These are phyloP conservation scores for Candida michaelii DNA, from an alignment of 805 yeast genomes.

Conservation along the genomic window DNA sequence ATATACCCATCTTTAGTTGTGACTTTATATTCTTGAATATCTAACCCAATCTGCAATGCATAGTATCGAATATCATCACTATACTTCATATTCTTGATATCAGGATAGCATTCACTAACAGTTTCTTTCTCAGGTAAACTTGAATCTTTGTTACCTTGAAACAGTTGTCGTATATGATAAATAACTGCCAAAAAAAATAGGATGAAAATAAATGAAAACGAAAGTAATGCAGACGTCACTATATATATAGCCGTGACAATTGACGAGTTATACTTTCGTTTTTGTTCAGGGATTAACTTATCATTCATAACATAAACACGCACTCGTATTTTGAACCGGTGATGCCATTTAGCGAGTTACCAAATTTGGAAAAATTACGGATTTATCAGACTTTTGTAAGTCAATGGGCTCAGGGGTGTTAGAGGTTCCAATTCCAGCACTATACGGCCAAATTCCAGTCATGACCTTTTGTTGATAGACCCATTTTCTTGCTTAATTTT, in stretches of 20 bases:
- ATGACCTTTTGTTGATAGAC: too few species aligned
- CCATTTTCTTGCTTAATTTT: too few species aligned
- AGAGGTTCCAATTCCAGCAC: background rate
- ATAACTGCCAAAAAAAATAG: slow-evolving; percentile 28
- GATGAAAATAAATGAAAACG: slow-evolving; percentile 27
- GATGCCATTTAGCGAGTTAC: background rate
- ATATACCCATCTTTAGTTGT: slow-evolving; percentile 80
- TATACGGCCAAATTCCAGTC: background rate
- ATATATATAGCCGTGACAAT: slow-evolving; percentile 10
- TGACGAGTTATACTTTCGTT: background rate
- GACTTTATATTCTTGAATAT: slow-evolving; percentile 56
- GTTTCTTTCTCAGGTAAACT: slow-evolving; percentile 25
- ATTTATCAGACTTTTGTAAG: too few species aligned
- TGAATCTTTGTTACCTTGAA: slow-evolving; percentile 30
- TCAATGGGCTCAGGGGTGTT: too few species aligned
- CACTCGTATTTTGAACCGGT: background rate
- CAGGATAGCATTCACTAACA: slow-evolving; percentile 34
- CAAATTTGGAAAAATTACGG: background rate
- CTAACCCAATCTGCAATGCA: slow-evolving; percentile 58
- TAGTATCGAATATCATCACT: slow-evolving; percentile 62
- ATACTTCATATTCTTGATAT: slow-evolving; percentile 31
- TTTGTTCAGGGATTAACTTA: background rate
- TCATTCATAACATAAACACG: slow-evolving; percentile 5
- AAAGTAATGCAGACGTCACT: slow-evolving; percentile 15
- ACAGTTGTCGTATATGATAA: slow-evolving; percentile 28